phyloP scores from a whole-genome alignment of 768 basidiomycete species.

The Mycena olivaceomarginata region DNA sequence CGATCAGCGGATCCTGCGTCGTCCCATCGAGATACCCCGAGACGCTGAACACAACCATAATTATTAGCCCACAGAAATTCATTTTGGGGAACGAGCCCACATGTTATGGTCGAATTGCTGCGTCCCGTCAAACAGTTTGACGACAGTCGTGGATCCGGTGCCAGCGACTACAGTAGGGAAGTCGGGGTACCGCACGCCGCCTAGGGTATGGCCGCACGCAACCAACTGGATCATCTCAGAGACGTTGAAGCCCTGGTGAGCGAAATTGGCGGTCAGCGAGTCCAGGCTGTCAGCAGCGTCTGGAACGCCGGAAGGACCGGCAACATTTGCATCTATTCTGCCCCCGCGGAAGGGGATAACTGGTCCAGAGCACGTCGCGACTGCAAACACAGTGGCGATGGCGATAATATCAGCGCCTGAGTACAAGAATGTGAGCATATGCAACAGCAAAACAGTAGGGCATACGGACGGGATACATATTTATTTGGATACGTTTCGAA shows the following conservation, averaged over 20 bases:
- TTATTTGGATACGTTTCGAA: constrained; percentile 65
- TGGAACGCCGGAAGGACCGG: constrained; percentile 64
- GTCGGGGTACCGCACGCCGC: constrained; percentile 67
- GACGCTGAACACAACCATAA: constrained; percentile 50
- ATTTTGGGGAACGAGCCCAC: constrained; percentile 7
- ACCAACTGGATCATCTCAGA: constrained; percentile 71
- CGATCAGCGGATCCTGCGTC: constrained; percentile 62
- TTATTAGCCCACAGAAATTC: background rate
- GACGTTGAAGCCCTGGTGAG: constrained; percentile 63
- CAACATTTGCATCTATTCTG: constrained; percentile 61
- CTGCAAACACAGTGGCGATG: constrained; percentile 59
- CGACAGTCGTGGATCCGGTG: constrained; percentile 52
- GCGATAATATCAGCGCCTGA: constrained; percentile 68
- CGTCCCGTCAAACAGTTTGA: constrained; percentile 63
- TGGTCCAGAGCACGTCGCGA: constrained; percentile 68
- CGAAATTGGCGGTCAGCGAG: constrained; percentile 62
- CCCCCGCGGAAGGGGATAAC: constrained; percentile 64
- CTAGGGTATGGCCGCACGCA: constrained; percentile 72
- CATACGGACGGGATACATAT: constrained; percentile 63
- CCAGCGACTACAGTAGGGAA: constrained; percentile 66
- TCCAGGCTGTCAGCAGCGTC: constrained; percentile 63
- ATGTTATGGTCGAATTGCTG: constrained; percentile 42
- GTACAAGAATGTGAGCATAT: background rate
- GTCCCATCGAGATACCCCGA: constrained; percentile 62
- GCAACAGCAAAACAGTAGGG: background rate